These are phyloP conservation scores for Saccharomycopsis selenospora DNA, from an alignment of 805 yeast genomes.

Conservation along the genomic window DNA sequence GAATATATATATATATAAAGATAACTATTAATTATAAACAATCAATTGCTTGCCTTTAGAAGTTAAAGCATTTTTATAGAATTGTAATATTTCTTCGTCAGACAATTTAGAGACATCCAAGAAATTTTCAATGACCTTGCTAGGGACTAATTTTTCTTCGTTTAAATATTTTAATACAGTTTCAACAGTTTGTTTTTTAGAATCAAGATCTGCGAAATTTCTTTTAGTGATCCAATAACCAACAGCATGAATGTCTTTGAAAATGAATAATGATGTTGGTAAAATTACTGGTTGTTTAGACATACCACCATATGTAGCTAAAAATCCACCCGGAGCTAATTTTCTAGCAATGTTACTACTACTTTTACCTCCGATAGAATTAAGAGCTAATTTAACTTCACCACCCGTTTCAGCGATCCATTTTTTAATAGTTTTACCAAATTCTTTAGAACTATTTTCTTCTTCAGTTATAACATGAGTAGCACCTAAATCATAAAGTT, in stretches of 20 bases:
- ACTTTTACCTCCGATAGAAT: constrained; percentile 90
- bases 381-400: constrained; percentile 69
- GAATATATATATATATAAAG: no score
- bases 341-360: constrained; percentile 79
- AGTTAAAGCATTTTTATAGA: constrained; percentile 33
- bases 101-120: constrained; percentile 31
- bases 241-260: constrained; percentile 74
- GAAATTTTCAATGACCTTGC: constrained; percentile 28
- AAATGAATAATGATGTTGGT: constrained; percentile 84
- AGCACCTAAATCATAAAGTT: constrained; percentile 66
- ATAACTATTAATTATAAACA: constrained; percentile 25
- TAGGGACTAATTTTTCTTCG: constrained; percentile 48
- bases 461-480: constrained; percentile 86
- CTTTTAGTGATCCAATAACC: constrained; percentile 92
- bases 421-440: constrained; percentile 44
- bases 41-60: constrained; percentile 42
- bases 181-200: constrained; percentile 47
- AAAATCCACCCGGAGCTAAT: constrained; percentile 60
- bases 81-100: constrained; percentile 33
- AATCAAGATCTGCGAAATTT: constrained; percentile 50
- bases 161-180: constrained; percentile 53
- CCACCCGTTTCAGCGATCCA: constrained; percentile 23
- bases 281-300: constrained; percentile 89
- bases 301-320: constrained; percentile 97
- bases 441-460: constrained; percentile 62